A percentile compares a stretch with the other conserved stretches of the same genome.
Evolutionary conservation across 371 early-diverging fungal species (phyloP).

Genomic region (Quaeritorhiza haematococci): DNA sequence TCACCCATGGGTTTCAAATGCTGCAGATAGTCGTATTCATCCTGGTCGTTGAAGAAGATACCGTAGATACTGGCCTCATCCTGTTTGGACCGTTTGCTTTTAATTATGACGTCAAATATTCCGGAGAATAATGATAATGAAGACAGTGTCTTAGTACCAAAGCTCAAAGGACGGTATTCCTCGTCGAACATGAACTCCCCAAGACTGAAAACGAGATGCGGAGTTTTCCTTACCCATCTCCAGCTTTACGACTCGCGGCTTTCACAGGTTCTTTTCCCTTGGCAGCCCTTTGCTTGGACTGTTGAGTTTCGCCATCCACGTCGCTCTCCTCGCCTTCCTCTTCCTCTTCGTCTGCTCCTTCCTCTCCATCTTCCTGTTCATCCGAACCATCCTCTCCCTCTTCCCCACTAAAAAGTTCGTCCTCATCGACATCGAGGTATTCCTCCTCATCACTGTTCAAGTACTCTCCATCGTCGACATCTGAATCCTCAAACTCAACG

Average conservation of each 20-base stretch:
- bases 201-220: too few relatives aligned
- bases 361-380: slow-evolving; percentile 17
- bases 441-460: slow-evolving; percentile 12
- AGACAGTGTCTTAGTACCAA: too few relatives aligned
- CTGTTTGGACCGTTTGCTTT: too few relatives aligned
- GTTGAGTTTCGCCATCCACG: too few relatives aligned
- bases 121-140: too few relatives aligned
- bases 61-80: slow-evolving; percentile 78
- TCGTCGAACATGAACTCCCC: too few relatives aligned
- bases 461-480: slow-evolving; percentile 29
- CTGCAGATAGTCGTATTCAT: slow-evolving; percentile 87
- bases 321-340: slow-evolving; percentile 8
- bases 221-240: too few relatives aligned
- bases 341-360: slow-evolving; percentile 11
- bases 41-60: slow-evolving; percentile 75
- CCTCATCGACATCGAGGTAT: slow-evolving; percentile 9
- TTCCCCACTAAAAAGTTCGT: slow-evolving; percentile 11
- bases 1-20: slow-evolving; percentile 84
- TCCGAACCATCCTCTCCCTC: slow-evolving; percentile 19
- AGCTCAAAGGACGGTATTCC: too few relatives aligned
- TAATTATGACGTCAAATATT: too few relatives aligned
- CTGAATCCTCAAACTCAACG: slow-evolving; percentile 17
- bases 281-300: too few relatives aligned
- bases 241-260: too few relatives aligned
- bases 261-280: too few relatives aligned